A percentile compares a stretch with the other conserved stretches of the same genome.
Evolutionary conservation across 1,284 basidiomycete genomes (phyloP).

Genomic region (Pseudomicrostroma phylloplanum): DNA sequence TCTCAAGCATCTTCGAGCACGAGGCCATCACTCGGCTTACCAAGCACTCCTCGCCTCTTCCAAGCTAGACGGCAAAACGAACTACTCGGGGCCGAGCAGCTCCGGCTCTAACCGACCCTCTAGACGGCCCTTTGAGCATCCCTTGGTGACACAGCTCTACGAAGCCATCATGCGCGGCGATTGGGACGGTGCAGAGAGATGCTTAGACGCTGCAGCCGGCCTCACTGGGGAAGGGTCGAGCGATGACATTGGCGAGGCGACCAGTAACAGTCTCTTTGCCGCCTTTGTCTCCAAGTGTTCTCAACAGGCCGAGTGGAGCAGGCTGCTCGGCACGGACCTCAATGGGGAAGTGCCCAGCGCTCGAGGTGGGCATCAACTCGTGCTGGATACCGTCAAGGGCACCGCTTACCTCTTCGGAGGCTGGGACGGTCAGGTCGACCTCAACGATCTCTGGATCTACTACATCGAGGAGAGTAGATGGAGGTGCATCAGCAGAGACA

Average conservation of each 20-base stretch:
- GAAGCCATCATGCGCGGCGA: slow-evolving; percentile 63
- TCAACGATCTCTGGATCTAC: slow-evolving; percentile 76
- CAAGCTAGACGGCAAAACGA: slow-evolving; percentile 15
- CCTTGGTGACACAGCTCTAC: slow-evolving; percentile 64
- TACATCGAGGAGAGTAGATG: slow-evolving; percentile 62
- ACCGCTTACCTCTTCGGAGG: slow-evolving; percentile 72
- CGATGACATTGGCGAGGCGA: not conserved
- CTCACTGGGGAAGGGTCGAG: slow-evolving; percentile 15
- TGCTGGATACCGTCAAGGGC: slow-evolving; percentile 63
- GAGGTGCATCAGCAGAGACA: slow-evolving; percentile 60
- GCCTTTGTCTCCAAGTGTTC: slow-evolving; percentile 31
- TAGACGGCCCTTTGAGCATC: slow-evolving; percentile 59
- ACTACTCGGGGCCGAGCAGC: not conserved
- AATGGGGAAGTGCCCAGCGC: slow-evolving; percentile 26
- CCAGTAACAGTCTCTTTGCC: slow-evolving; percentile 30
- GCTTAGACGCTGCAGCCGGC: slow-evolving; percentile 36
- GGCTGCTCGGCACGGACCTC: slow-evolving; percentile 15
- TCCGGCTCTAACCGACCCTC: not conserved
- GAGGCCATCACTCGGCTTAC: slow-evolving; percentile 65
- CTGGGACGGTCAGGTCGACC: slow-evolving; percentile 63
- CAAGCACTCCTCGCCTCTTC: slow-evolving; percentile 29
- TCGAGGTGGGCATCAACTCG: slow-evolving; percentile 75
- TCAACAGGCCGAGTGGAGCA: slow-evolving; percentile 30
- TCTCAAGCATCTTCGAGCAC: slow-evolving; percentile 71
- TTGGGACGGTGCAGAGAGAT: slow-evolving; percentile 60